Base-by-base conservation (phyloP, 768 basidiomycete genomes). In the Hericium alpestre region DNA sequence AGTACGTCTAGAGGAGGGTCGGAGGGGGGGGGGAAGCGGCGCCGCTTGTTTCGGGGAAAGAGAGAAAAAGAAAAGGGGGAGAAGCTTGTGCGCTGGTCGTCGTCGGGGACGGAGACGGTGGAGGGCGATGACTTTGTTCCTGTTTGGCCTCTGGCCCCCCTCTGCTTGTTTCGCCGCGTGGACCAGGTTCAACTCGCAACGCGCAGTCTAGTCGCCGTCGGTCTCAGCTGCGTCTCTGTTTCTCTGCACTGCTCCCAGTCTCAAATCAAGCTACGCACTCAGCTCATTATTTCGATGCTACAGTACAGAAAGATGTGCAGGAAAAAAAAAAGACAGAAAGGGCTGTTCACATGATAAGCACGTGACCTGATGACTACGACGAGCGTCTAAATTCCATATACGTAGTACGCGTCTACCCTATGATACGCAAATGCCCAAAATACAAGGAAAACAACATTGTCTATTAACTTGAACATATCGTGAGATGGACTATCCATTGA, bases 31-130 rank as follows among this genome's bases (percentile, higher is more conserved):
- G 58, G 57, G 58, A 55, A 47, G 59, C 47, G 43, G 43, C 43
- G 27, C 59, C 46, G 49, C 32, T 32, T 8, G 6, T 7, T 5
- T 6, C 60, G 18, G 49, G 50, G 62, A 46, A 61, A 41, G 56
- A 59, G 53, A 60, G 49, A 61, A 58, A 56, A 58, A 65, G 59
- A 56, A 67, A 60, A 56, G 61, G 40, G 51, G 62, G 58, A 54
- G 32, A 48, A 56, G 54, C 59, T 59, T 58, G 60, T 51, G 51
- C 55, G 59, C 18, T 18, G n/a, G 38, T 32, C 38, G 55, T 23
- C 13, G 38, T 23, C 37, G 48, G 60, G 46, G 60, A 56, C 53
- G 61, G 61, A 48, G 61, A 58, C 48, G 23, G n/a, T 54, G 40
- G 54, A 43, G 40, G 51, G 40, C 32, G 55, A 58, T 58, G 52